Conservation (phyloP, 2,329 filamentous ascomycete genomes). For the Lachnellula hyalina region DNA sequence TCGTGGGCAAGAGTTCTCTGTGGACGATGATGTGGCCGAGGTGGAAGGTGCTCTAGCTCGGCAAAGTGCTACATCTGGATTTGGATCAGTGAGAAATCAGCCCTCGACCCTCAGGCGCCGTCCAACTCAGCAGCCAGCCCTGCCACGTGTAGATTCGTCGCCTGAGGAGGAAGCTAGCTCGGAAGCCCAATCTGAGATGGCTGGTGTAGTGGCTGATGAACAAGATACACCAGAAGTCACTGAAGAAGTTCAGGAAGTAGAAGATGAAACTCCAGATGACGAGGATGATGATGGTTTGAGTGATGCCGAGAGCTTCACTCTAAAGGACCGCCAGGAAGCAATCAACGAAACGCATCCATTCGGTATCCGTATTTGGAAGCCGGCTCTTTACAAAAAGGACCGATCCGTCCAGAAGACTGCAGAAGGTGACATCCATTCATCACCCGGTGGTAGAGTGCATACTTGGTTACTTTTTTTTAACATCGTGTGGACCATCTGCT, state of each 20-base stretch:
- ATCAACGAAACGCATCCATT: conserved; percentile 99
- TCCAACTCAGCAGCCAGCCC: conserved; percentile 38
- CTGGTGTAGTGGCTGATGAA: conserved; percentile 13
- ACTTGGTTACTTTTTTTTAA: conserved; percentile 85
- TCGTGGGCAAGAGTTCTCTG: conserved; percentile 81
- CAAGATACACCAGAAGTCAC: conserved; percentile 13
- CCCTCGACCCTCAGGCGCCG: conserved; percentile 46
- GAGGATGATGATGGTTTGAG: conserved; percentile 71
- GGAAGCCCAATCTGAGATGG: conserved; percentile 17
- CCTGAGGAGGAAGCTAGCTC: conserved; percentile 39
- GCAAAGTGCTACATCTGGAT: conserved; percentile 32
- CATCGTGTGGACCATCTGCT: conserved; percentile 79
- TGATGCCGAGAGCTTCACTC: conserved; percentile 94
- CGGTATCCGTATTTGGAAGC: conserved; percentile 98
- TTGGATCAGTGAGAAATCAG: conserved; percentile 40
- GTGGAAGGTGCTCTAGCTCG: conserved; percentile 63
- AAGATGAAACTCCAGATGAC: conserved; percentile 39
- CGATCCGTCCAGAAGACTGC: conserved; percentile 94
- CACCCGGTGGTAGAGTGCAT: conserved; percentile 81
- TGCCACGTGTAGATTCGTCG: conserved; percentile 44
- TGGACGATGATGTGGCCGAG: conserved; percentile 80
- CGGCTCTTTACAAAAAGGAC: conserved; percentile 94
- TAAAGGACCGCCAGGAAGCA: conserved; percentile 93
- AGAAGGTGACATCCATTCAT: conserved; percentile 94
- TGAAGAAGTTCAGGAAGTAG: conserved; percentile 26